Evolutionary conservation across 1,284 basidiomycete species (phyloP).

Genomic region (Cystobasidiaceae sp.): DNA sequence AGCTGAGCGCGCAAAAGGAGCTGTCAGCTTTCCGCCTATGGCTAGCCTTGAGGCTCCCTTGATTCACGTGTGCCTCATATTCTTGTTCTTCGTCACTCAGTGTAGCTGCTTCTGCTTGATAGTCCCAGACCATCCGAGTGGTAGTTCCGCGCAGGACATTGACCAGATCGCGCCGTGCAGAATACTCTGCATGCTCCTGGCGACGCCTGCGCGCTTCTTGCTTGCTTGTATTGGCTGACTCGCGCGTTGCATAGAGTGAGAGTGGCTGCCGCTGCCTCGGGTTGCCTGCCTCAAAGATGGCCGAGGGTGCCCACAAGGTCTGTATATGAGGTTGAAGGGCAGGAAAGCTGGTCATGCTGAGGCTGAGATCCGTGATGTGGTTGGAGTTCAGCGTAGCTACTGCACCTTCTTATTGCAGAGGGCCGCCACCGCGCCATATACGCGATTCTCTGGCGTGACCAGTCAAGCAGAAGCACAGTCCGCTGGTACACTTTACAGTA

Average conservation of each 20-base stretch:
- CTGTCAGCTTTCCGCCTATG: neutral
- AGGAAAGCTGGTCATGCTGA: conserved; percentile 1
- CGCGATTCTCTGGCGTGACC: too few relatives aligned
- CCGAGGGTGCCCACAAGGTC: conserved; percentile 9
- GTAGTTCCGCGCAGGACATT: conserved; percentile 15
- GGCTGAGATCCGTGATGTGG: too few relatives aligned
- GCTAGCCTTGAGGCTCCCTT: neutral
- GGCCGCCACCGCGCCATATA: too few relatives aligned
- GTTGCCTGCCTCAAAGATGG: conserved; percentile 21
- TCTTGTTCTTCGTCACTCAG: conserved; percentile 23
- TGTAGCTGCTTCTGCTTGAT: conserved; percentile 24
- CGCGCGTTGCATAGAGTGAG: neutral
- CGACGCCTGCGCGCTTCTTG: neutral
- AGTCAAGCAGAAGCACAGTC: too few relatives aligned
- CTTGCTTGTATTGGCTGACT: neutral
- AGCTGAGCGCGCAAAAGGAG: neutral
- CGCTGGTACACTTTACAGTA: too few relatives aligned
- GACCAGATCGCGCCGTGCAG: conserved; percentile 6
- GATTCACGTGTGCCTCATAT: conserved; percentile 15
- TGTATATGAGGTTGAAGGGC: conserved; percentile 7
- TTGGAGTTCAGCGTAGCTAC: too few relatives aligned
- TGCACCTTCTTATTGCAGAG: too few relatives aligned
- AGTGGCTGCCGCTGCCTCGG: conserved; percentile 21
- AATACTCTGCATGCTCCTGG: conserved; percentile 11
- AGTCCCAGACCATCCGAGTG: conserved; percentile 26